Conservation (phyloP, 2,329 filamentous ascomycete genomes). For the Colletotrichum graminicola region DNA sequence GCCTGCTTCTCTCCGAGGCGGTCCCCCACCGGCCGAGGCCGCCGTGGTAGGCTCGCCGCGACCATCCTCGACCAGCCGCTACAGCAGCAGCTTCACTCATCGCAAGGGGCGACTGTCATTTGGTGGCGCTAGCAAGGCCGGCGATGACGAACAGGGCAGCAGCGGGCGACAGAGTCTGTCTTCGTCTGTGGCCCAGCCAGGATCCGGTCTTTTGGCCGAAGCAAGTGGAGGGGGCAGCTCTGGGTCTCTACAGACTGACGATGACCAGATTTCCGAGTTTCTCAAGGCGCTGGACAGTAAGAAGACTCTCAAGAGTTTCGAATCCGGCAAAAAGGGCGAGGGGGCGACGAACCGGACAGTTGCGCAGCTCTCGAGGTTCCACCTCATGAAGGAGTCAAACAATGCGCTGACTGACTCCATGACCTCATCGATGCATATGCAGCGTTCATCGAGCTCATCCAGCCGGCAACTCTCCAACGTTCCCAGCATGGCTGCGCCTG, state of each 20-base stretch:
- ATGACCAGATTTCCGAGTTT: conserved; percentile 94
- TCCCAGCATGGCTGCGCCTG: conserved; percentile 76
- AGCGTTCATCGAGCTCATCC: conserved; percentile 83
- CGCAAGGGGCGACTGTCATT: conserved; percentile 83
- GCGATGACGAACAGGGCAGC: conserved; percentile 80
- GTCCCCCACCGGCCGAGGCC: conserved; percentile 71
- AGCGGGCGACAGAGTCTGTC: conserved; percentile 84
- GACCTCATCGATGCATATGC: conserved; percentile 87
- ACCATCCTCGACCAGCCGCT: conserved; percentile 81
- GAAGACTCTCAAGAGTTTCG: conserved; percentile 87
- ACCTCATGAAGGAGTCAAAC: conserved; percentile 90
- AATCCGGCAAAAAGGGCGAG: conserved; percentile 74
- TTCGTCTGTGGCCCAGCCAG: conserved; percentile 78
- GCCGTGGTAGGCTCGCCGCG: conserved; percentile 83
- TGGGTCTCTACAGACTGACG: conserved; percentile 78
- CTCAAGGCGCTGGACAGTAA: conserved; percentile 88
- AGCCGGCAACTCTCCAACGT: conserved; percentile 71
- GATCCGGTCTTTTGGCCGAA: conserved; percentile 83
- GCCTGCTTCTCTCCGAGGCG: conserved; percentile 78
- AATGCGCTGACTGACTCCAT: conserved; percentile 92
- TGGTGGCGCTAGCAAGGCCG: conserved; percentile 75
- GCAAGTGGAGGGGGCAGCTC: conserved; percentile 75
- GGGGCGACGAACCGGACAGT: conserved; percentile 80
- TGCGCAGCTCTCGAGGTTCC: conserved; percentile 86
- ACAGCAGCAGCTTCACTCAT: conserved; percentile 95